Evolutionary conservation across 257 asterid genomes (phyloP).

Genomic region (Pogostemon cablin): DNA sequence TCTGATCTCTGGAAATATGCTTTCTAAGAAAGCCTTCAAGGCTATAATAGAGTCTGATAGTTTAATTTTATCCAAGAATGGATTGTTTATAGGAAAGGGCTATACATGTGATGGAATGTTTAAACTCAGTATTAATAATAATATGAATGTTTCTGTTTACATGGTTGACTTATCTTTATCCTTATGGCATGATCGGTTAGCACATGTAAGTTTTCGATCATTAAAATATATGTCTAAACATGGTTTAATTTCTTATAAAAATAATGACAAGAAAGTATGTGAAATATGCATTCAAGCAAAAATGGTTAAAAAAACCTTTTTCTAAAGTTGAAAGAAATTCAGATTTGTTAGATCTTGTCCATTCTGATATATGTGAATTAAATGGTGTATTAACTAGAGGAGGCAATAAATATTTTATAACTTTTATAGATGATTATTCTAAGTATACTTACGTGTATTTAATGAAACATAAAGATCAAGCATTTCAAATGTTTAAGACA

Average conservation of each 20-base stretch:
- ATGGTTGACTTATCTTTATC: too few species aligned
- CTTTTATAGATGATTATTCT: neutral
- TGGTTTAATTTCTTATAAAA: neutral
- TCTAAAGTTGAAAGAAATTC: neutral
- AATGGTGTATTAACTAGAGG: conserved; percentile 4
- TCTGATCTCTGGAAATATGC: neutral
- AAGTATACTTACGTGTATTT: neutral
- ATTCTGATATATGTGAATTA: conserved; percentile 11
- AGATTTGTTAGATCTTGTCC: neutral
- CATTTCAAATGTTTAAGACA: too few species aligned
- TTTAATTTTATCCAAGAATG: neutral
- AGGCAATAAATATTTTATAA: neutral
- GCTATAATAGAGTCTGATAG: neutral
- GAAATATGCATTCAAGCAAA: conserved; percentile 4
- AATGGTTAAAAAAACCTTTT: conserved; percentile 4
- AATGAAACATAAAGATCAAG: too few species aligned
- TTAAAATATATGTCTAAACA: neutral
- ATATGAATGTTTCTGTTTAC: neutral
- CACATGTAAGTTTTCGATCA: neutral
- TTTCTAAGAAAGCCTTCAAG: neutral
- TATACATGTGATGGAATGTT: conserved; percentile 7
- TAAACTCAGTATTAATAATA: neutral
- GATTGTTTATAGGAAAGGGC: neutral
- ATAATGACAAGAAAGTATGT: neutral
- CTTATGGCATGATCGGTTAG: neutral